phyloP scores from a whole-genome alignment of 371 early-diverging fungal species.

The Lichtheimia ramosa region DNA sequence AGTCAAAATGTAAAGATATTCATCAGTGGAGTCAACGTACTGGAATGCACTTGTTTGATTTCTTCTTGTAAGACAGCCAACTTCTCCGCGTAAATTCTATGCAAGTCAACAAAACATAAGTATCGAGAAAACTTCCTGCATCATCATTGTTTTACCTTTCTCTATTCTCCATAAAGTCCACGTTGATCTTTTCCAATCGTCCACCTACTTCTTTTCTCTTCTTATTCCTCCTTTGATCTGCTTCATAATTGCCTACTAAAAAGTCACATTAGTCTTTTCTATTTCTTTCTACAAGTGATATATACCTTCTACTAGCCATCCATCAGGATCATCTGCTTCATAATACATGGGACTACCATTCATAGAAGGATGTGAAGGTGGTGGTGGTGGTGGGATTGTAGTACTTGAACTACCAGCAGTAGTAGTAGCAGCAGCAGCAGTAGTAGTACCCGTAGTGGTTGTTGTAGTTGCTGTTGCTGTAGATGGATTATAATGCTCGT shows the following conservation, averaged over 20 bases:
- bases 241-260: constrained; percentile 7
- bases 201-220: constrained; percentile 36
- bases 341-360: not conserved
- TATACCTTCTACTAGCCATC: constrained; percentile 21
- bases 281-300: not conserved
- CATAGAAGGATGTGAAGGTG: not conserved
- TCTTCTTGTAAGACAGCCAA: constrained; percentile 26
- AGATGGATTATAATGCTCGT: not conserved
- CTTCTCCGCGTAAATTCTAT: constrained; percentile 35
- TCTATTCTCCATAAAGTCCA: constrained; percentile 40
- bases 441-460: constrained; percentile 1
- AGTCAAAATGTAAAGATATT: not conserved
- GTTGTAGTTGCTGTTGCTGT: not conserved
- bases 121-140: constrained; percentile 3
- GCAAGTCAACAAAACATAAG: constrained; percentile 1
- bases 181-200: constrained; percentile 38
- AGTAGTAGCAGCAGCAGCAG: not conserved
- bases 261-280: no score
- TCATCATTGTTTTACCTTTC: constrained; percentile 30
- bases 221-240: constrained; percentile 33
- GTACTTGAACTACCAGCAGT: not conserved
- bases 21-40: constrained; percentile 12
- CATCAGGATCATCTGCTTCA: constrained; percentile 23
- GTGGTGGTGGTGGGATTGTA: not conserved
- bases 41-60: constrained; percentile 24